These are phyloP conservation scores for Gossypium stocksii DNA, from an alignment of 345 rosid species.

Conservation along the genomic window DNA sequence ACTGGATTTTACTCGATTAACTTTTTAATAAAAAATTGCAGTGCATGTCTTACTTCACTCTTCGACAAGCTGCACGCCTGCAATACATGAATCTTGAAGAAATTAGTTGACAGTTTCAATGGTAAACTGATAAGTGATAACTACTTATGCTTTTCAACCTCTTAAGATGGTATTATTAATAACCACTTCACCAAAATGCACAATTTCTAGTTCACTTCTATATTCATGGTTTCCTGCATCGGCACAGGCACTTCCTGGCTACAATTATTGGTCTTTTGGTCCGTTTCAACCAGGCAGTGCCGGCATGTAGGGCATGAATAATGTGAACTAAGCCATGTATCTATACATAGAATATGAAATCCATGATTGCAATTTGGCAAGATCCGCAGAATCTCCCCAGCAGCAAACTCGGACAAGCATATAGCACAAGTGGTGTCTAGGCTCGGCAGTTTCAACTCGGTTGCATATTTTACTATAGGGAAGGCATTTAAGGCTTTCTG, in stretches of 20 bases:
- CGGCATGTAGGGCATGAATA: slow-evolving; percentile 67
- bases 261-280: slow-evolving; percentile 28
- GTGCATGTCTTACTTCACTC: background rate
- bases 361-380: slow-evolving; percentile 37
- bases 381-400: slow-evolving; percentile 41
- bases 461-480: slow-evolving; percentile 39
- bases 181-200: background rate
- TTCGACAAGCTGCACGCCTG: background rate
- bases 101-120: background rate
- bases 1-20: background rate
- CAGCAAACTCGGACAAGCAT: slow-evolving; percentile 43
- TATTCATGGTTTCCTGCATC: background rate
- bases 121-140: background rate
- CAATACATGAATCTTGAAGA: background rate
- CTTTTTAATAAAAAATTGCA: background rate
- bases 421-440: slow-evolving; percentile 22
- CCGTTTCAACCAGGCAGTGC: slow-evolving; percentile 31
- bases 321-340: slow-evolving; percentile 57
- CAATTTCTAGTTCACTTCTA: background rate
- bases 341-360: background rate
- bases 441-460: slow-evolving; percentile 34
- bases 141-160: background rate
- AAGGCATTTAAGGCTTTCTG: slow-evolving; percentile 43
- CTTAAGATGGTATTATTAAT: too few relatives aligned
- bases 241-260: slow-evolving; percentile 4